Evolutionary conservation across 768 basidiomycete species (phyloP).

Genomic region (Hemileccinum impolitum): DNA sequence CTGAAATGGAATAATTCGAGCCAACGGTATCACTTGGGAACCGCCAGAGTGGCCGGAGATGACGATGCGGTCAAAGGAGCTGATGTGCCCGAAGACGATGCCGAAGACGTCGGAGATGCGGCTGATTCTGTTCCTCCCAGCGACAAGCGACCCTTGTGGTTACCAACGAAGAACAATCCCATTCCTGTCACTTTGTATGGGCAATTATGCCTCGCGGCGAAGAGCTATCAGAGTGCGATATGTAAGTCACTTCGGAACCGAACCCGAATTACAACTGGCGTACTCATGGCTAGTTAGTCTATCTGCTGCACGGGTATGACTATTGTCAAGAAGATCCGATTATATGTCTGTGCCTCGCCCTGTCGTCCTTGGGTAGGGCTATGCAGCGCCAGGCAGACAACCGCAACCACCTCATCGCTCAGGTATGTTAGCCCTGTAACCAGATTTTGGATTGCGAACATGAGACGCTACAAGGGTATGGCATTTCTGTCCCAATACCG

Average conservation of each 20-base stretch:
- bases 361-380: slow-evolving; percentile 84
- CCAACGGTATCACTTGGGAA: slow-evolving; percentile 52
- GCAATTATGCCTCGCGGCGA: slow-evolving; percentile 40
- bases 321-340: slow-evolving; percentile 81
- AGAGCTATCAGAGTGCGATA: slow-evolving; percentile 48
- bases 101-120: slow-evolving; percentile 27
- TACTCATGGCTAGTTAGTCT: too few species aligned
- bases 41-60: slow-evolving; percentile 16
- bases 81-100: slow-evolving; percentile 4
- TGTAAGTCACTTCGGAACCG: slow-evolving; percentile 37
- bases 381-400: slow-evolving; percentile 95
- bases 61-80: slow-evolving; percentile 8
- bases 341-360: slow-evolving; percentile 77
- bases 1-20: slow-evolving; percentile 60
- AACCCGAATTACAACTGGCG: background rate
- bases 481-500: slow-evolving; percentile 85
- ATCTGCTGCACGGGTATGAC: slow-evolving; percentile 24
- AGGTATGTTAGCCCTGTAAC: slow-evolving; percentile 37
- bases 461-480: slow-evolving; percentile 54
- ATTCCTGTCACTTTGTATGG: slow-evolving; percentile 74
- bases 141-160: slow-evolving; percentile 30
- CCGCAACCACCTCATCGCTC: slow-evolving; percentile 65
- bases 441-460: background rate
- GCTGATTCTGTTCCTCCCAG: slow-evolving; percentile 11
- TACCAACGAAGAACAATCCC: slow-evolving; percentile 72